Conservation (phyloP, 1,284 basidiomycete species). For the Sporisorium scitamineum region DNA sequence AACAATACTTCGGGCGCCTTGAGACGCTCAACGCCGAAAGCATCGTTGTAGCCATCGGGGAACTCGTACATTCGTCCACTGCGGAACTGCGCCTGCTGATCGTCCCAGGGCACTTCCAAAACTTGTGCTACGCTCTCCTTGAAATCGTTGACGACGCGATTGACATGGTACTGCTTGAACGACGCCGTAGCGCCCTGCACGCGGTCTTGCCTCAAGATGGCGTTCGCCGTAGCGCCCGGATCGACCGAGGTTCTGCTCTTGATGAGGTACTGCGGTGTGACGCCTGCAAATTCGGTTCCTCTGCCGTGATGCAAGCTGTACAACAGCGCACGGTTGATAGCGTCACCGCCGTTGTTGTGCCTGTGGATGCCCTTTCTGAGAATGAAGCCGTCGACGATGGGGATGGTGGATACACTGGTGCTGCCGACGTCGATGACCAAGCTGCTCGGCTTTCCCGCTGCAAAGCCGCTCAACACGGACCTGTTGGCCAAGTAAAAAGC, state of each 20-base stretch:
- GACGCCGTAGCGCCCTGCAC: slow-evolving; percentile 75
- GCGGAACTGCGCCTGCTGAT: slow-evolving; percentile 73
- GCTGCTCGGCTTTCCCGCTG: slow-evolving; percentile 94
- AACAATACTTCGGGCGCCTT: slow-evolving; percentile 90
- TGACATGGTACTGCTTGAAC: slow-evolving; percentile 86
- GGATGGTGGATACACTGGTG: slow-evolving; percentile 87
- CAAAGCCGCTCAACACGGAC: slow-evolving; percentile 96
- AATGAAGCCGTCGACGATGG: slow-evolving; percentile 97
- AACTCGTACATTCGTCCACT: slow-evolving; percentile 82
- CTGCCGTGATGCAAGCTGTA: slow-evolving; percentile 55
- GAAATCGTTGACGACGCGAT: slow-evolving; percentile 90
- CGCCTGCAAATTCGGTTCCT: slow-evolving; percentile 36
- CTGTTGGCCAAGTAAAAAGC: slow-evolving; percentile 98
- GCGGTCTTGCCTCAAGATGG: slow-evolving; percentile 62
- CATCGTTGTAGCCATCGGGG: slow-evolving; percentile 89
- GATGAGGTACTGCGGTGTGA: slow-evolving; percentile 81
- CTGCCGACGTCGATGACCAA: slow-evolving; percentile 94
- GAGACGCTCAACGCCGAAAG: slow-evolving; percentile 85
- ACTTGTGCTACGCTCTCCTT: slow-evolving; percentile 88
- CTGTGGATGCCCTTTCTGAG: slow-evolving; percentile 83
- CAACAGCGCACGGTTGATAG: slow-evolving; percentile 44
- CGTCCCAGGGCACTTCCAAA: slow-evolving; percentile 86
- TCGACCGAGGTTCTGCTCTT: slow-evolving; percentile 78
- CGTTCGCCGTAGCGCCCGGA: slow-evolving; percentile 76
- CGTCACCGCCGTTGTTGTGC: slow-evolving; percentile 62